Evolutionary conservation across 2,329 filamentous ascomycete species (phyloP).

Genomic region (Paraphaeosphaeria minitans): DNA sequence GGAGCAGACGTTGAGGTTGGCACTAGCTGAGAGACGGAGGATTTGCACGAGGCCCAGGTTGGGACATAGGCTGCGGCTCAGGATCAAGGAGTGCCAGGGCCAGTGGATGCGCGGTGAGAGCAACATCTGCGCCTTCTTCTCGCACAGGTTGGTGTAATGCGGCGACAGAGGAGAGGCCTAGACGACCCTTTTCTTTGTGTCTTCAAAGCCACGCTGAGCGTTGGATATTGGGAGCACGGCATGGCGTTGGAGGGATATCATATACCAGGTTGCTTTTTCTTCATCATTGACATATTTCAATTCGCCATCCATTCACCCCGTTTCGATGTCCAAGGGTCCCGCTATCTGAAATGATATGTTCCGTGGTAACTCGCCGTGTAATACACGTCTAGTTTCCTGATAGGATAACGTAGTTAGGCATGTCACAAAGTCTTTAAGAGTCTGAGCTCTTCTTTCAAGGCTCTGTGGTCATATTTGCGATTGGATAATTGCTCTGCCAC

Average conservation of each 20-base stretch:
- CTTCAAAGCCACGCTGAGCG: neutral
- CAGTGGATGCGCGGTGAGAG: neutral
- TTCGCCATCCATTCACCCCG: too few relatives aligned
- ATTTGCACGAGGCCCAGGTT: neutral
- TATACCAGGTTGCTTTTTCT: constrained; percentile 1
- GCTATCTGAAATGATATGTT: too few relatives aligned
- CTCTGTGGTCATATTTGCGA: too few relatives aligned
- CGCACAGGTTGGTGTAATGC: neutral
- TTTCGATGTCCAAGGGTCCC: too few relatives aligned
- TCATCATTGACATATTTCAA: too few relatives aligned
- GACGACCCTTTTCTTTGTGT: neutral
- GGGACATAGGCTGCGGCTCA: neutral
- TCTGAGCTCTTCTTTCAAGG: too few relatives aligned
- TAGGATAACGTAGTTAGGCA: too few relatives aligned
- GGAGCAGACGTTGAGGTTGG: neutral
- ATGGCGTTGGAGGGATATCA: neutral
- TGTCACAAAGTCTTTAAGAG: too few relatives aligned
- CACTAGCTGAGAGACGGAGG: neutral
- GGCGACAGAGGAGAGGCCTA: neutral
- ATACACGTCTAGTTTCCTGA: too few relatives aligned
- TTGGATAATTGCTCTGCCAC: too few relatives aligned
- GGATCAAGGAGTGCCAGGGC: neutral
- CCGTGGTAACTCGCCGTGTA: too few relatives aligned
- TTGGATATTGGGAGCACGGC: neutral
- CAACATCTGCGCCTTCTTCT: neutral